Base-by-base conservation (phyloP, 441 rosid species). In the Populus tomentosa region DNA sequence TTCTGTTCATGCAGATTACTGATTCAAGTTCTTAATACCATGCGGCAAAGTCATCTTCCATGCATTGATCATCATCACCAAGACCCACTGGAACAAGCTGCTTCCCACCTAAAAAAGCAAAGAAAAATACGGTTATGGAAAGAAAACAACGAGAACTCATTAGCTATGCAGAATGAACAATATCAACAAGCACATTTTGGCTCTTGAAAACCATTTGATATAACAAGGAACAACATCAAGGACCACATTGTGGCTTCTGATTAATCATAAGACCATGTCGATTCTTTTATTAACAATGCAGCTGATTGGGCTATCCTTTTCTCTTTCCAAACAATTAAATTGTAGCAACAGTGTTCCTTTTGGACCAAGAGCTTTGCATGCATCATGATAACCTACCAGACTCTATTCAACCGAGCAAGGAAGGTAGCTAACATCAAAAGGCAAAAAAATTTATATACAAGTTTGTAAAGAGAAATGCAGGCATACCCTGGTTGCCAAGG, bases 11-110 rank as follows among this genome's bases (percentile, higher is more conserved):
- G 36, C 59, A 7, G 75, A 30, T 69, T 40, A 40, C n/a, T 26
- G n/a, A 42, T 76, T 74, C 26, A 68, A 68, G 42, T 68, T 62
- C 75, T 81, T 36, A 69, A 67, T 89, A 94, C 99, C 99, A 96
- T 21, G 98, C 95, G 75, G 82, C 77, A 62, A 94, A 96, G 79
- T 96, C 99, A 85, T 96, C 99, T 88, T 96, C 99, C 70, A 96
- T 96, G 85, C 99, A 46, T 46, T 46, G 56, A 46, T 46, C 56
- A 46, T 46, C 56, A 46, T 46, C 56, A 13, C 56, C 56, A 14
- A 46, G 56, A 46, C 56, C 56, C 20, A 94, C 89, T 23, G 88
- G 85, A 66, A 86, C 90, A 65, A 96, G 88, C 64, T 95, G 90
- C 72, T 96, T 87, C 16, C 89, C 99, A 83, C 99, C 99, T 96